Evolutionary conservation across 2,329 filamentous ascomycete genomes (phyloP).

Genomic region (Aspergillus tubingensis): DNA sequence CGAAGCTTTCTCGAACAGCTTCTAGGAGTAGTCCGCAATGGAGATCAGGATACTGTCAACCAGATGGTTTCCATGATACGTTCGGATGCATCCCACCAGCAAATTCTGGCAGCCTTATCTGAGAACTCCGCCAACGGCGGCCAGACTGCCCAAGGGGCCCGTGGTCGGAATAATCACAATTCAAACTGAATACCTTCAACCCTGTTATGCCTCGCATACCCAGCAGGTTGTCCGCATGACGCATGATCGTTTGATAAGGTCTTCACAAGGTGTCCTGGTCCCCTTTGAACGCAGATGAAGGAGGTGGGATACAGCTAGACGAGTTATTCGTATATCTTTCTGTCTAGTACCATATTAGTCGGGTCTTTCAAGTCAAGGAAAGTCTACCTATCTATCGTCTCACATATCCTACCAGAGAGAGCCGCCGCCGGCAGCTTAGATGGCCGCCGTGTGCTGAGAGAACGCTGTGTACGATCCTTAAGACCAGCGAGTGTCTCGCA

Average conservation of each 20-base stretch:
- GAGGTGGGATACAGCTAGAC: not conserved
- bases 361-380: not conserved
- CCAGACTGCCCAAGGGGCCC: not conserved
- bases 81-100: constrained; percentile 30
- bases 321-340: not conserved
- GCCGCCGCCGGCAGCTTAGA: not conserved
- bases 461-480: not conserved
- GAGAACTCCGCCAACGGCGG: constrained; percentile 9
- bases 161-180: constrained; percentile 5
- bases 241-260: not conserved
- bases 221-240: not conserved
- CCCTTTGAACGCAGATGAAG: not conserved
- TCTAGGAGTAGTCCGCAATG: constrained; percentile 26
- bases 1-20: constrained; percentile 29
- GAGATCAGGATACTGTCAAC: constrained; percentile 25
- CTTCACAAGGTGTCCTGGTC: not conserved
- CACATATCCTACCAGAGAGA: not conserved
- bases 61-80: constrained; percentile 31
- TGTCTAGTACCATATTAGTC: not conserved
- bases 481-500: not conserved
- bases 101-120: constrained; percentile 27
- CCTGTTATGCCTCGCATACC: not conserved
- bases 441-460: not conserved
- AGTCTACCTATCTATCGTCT: not conserved
- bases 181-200: not conserved